Conservation (phyloP, 2,329 filamentous ascomycete genomes). For the Stemphylium beticola region DNA sequence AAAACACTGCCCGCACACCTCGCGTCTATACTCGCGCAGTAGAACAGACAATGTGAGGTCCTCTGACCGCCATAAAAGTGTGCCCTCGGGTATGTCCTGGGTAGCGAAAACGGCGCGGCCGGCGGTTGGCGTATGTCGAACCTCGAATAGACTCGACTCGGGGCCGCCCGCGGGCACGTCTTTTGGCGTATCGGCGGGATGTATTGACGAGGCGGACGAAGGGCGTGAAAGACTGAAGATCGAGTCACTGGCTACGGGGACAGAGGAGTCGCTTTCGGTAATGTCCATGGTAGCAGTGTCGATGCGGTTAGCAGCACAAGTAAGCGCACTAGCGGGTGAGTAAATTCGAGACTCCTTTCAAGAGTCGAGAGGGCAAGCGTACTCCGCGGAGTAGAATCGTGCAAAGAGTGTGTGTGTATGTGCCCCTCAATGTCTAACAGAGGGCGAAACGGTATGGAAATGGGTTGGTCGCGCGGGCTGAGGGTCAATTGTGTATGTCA, state of each 20-base stretch:
- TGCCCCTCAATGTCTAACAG: background rate
- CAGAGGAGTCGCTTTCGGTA: constrained; percentile 16
- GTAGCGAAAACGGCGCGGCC: constrained; percentile 55
- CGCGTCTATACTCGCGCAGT: constrained; percentile 54
- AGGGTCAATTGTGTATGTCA: constrained; percentile 42
- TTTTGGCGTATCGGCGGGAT: constrained; percentile 3
- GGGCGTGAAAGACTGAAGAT: constrained; percentile 22
- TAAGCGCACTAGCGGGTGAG: background rate
- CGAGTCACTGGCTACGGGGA: constrained; percentile 14
- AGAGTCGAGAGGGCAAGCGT: constrained; percentile 1
- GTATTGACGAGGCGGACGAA: constrained; percentile 21
- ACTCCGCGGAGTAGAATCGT: constrained; percentile 1
- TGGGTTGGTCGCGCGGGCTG: constrained; percentile 10
- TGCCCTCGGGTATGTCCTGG: constrained; percentile 41
- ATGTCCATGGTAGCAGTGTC: constrained; percentile 13
- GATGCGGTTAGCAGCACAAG: constrained; percentile 7
- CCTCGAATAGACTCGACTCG: constrained; percentile 40
- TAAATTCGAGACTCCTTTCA: background rate
- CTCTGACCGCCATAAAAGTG: constrained; percentile 47
- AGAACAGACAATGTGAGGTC: constrained; percentile 51
- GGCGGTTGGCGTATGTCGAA: constrained; percentile 50
- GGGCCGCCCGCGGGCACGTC: constrained; percentile 33
- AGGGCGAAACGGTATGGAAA: constrained; percentile 1
- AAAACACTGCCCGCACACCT: constrained; percentile 58
- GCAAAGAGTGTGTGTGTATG: background rate